Conservation (phyloP, 768 basidiomycete species). For the Leccinum imitatum region DNA sequence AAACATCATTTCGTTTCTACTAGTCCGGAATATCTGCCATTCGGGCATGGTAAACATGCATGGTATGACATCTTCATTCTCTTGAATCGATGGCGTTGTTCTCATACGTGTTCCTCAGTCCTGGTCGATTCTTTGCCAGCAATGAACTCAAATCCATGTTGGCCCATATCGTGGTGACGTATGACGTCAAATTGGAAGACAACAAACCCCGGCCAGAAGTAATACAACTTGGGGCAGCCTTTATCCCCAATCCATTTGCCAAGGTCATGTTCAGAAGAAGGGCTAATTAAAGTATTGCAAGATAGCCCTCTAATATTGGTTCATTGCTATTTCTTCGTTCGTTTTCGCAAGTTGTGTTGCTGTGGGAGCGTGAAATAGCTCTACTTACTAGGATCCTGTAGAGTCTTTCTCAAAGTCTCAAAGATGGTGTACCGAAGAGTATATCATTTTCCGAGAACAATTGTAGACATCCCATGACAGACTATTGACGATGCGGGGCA, state of each 20-base stretch:
- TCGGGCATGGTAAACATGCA: conserved; percentile 34
- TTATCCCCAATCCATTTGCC: neutral
- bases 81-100: neutral
- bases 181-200: conserved; percentile 13
- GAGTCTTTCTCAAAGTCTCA: too few species aligned
- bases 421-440: too few species aligned
- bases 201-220: neutral
- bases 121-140: conserved; percentile 14
- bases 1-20: conserved; percentile 39
- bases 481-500: too few species aligned
- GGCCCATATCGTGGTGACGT: conserved; percentile 12
- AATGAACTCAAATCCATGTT: conserved; percentile 12
- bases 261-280: neutral
- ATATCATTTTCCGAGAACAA: too few species aligned
- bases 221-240: neutral
- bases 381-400: neutral
- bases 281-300: neutral
- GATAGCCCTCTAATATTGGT: too few species aligned
- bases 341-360: neutral
- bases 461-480: too few species aligned
- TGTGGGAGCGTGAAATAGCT: neutral
- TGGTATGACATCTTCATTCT: conserved; percentile 4
- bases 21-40: conserved; percentile 34
- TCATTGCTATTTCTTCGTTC: neutral
- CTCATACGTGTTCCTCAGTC: neutral